Base-by-base conservation (phyloP, 148 eudicot genomes). In the Rhododendron simsii region DNA sequence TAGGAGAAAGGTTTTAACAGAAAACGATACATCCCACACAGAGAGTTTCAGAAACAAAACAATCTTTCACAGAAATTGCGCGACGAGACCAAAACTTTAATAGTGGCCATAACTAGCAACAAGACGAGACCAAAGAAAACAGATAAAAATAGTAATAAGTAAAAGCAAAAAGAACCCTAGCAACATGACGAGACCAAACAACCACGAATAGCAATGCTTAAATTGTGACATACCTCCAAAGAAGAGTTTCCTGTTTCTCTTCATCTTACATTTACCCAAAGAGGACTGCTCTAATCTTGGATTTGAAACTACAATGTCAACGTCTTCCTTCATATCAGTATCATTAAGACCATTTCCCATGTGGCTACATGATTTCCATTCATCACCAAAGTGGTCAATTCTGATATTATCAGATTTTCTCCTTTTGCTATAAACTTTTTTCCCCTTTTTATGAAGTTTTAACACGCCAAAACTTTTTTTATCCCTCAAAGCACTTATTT, bases 321-420 rank as follows among this genome's bases (percentile, higher is more conserved):
- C 82, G 83, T 91, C 93, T 82, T 90, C 84, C 81, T 89, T 91
- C 47, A 86, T 83, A 79, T 89, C 87, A 75, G 91, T 85, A 9
- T 92, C 59, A 87, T 81, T 86, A 88, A 90, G 96, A 67, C 92
- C 93, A 90, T 89, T 96, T 87, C 92, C 96, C 12, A 94, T 93
- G 69, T 93, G 93, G 87, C 96, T 96, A 86, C 94, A 93, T 35
- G 96, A 94, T 89, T 94, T 98, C 89, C 90, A 88, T 76, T 87
- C 87, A 79, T 96, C 96, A 94, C 93, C 96, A 80, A 89, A 86
- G 61, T 85, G 90, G 85, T 88, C 87, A 16, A 85, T 87, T 81
- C 86, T 85, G 81, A 83, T 84, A 81, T 88, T 90, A 85, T 87
- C 87, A 89, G 83, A 90, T 83, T 91, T 92, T 57, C 85, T 41